These are phyloP conservation scores for Myriosclerotinia curreyana DNA, from an alignment of 2,329 filamentous ascomycete genomes.

Conservation along the genomic window DNA sequence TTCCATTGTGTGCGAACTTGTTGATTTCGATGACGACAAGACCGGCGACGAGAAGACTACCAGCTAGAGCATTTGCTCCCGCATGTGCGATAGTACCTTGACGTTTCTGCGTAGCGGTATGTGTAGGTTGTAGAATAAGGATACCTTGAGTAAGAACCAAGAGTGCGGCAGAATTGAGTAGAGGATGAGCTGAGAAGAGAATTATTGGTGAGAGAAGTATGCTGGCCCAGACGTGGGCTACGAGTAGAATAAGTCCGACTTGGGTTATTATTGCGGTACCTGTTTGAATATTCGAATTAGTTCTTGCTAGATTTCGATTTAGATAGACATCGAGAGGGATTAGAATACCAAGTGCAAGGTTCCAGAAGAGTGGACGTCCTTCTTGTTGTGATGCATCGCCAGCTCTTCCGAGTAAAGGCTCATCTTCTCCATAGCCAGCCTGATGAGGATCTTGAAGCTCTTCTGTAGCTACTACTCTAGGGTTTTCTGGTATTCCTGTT, in stretches of 20 bases:
- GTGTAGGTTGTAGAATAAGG: slow-evolving; percentile 83
- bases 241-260: slow-evolving; percentile 70
- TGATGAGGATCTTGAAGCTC: slow-evolving; percentile 24
- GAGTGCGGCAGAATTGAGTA: slow-evolving; percentile 65
- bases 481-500: slow-evolving; percentile 56
- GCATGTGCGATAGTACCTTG: slow-evolving; percentile 62
- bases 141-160: slow-evolving; percentile 76
- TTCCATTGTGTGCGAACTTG: slow-evolving; percentile 65
- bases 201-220: slow-evolving; percentile 68
- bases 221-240: slow-evolving; percentile 72
- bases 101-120: slow-evolving; percentile 70
- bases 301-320: not conserved
- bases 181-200: slow-evolving; percentile 85
- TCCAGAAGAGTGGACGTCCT: slow-evolving; percentile 61
- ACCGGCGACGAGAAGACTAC: slow-evolving; percentile 55
- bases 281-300: slow-evolving; percentile 41
- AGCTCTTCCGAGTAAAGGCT: slow-evolving; percentile 66
- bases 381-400: slow-evolving; percentile 72
- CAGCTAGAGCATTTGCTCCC: slow-evolving; percentile 60
- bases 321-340: not conserved
- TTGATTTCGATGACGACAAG: slow-evolving; percentile 76
- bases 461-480: slow-evolving; percentile 44
- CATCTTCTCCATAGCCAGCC: slow-evolving; percentile 51
- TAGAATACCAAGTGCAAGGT: slow-evolving; percentile 67
- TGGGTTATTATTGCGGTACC: slow-evolving; percentile 82